A percentile compares a stretch with the other conserved stretches of the same genome.
Evolutionary conservation across 345 rosid genomes (phyloP).

Genomic region (Syzygium aromaticum): DNA sequence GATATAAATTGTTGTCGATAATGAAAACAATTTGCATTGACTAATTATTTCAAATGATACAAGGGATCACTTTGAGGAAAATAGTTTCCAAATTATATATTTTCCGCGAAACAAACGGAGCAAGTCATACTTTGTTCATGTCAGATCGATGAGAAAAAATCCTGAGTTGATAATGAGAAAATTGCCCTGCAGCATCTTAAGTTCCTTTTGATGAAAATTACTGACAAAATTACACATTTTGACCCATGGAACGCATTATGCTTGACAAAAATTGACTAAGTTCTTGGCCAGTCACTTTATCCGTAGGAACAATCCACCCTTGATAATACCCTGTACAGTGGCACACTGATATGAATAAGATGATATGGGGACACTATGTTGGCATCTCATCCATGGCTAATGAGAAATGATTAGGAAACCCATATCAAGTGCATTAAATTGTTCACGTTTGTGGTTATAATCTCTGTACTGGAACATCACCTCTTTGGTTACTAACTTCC

Average conservation of each 20-base stretch:
- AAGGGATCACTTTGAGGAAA: not conserved
- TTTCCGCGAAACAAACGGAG: not conserved
- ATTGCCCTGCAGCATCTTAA: not conserved
- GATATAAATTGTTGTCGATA: not conserved
- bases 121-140: not conserved
- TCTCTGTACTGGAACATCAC: not conserved
- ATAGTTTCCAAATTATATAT: not conserved
- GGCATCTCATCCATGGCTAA: not conserved
- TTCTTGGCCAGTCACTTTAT: not conserved
- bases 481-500: not conserved
- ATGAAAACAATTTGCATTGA: not conserved
- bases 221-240: not conserved
- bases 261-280: not conserved
- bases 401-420: not conserved
- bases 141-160: not conserved
- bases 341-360: not conserved
- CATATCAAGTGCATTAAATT: not conserved
- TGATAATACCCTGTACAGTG: not conserved
- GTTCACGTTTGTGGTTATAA: not conserved
- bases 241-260: not conserved
- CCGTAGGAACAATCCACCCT: not conserved
- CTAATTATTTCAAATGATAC: not conserved
- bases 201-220: not conserved
- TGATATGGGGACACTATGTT: not conserved
- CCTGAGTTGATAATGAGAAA: not conserved